Base-by-base conservation (phyloP, 768 basidiomycete genomes). In the Leccinum boreale region DNA sequence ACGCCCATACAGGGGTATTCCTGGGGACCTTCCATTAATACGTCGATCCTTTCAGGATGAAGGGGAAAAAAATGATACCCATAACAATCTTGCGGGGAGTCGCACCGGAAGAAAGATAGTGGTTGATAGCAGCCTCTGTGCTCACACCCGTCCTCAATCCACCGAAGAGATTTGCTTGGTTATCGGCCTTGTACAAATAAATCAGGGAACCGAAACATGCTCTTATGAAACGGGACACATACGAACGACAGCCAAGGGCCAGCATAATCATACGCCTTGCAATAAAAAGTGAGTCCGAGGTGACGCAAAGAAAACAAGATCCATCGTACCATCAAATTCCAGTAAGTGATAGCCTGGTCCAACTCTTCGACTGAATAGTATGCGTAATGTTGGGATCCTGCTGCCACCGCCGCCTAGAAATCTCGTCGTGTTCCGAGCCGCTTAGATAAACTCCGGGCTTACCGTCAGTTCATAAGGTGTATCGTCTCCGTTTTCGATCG, bases 1-100 rank as follows among this genome's bases (percentile, higher is more conserved):
- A 63, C 85, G 85, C 0, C 90, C 91, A 64, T 92, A 94, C 4
- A 92, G 76, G 4, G 92, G 92, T 68, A 92, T 86, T 53, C 90
- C 85, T 57, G 19, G 17, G n/a, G 9, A 47, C 19, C n/a, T 31
- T 17, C 21, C 3, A 24, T 49, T 50, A 15, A 47, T 33, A 42
- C 7, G 1, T 19, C 1, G 4, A 6, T 15, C 15, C 28, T 28
- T 33, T 52, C n/a, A 24, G 1, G 45, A 36, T 35, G 50, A 17
- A 29, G 12, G 39, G 9, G 28, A 19, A 14, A 39, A 14, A 17
- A 3, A 23, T 46, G 67, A 51, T 63, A 83, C 86, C 91, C 69
- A 92, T 74, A 39, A 79, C 81, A 42, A 92, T 81, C 74, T 92
- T 92, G 61, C 70, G 67, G 0, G 83, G 72, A 4, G 82, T 80